Evolutionary conservation across 208 protist genomes (phyloP).

Genomic region (Trypanosoma boissoni): DNA sequence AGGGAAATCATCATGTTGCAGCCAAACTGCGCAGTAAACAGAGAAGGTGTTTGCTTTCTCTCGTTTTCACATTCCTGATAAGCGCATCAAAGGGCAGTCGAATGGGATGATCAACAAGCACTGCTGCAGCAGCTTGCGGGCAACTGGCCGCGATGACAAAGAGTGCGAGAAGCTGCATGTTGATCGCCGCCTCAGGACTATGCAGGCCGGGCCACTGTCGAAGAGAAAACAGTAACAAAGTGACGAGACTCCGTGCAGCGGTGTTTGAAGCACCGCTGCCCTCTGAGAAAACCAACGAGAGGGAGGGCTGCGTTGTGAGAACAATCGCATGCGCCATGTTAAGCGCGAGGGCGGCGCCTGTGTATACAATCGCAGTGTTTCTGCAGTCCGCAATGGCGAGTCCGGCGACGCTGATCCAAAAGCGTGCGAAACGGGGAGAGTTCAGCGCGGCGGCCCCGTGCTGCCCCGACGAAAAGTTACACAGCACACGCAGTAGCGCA

Average conservation of each 20-base stretch:
- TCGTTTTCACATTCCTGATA: slow-evolving; percentile 37
- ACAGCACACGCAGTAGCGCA: slow-evolving; percentile 62
- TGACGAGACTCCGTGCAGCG: slow-evolving; percentile 36
- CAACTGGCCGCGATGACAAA: slow-evolving; percentile 53
- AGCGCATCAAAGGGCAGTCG: slow-evolving; percentile 36
- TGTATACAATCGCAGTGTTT: slow-evolving; percentile 56
- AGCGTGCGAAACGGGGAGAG: slow-evolving; percentile 29
- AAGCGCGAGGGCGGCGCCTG: slow-evolving; percentile 61
- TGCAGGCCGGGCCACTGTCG: slow-evolving; percentile 22
- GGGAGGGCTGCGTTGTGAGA: slow-evolving; percentile 18
- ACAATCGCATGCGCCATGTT: slow-evolving; percentile 60
- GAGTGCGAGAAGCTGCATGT: slow-evolving; percentile 71
- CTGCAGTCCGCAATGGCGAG: slow-evolving; percentile 52
- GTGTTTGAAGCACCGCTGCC: slow-evolving; percentile 20
- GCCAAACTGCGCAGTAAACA: slow-evolving; percentile 57
- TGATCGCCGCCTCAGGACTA: slow-evolving; percentile 59
- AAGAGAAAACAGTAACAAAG: slow-evolving; percentile 65
- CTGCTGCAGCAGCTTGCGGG: slow-evolving; percentile 27
- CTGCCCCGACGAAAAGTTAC: slow-evolving; percentile 52
- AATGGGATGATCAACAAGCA: slow-evolving; percentile 35
- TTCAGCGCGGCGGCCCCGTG: slow-evolving; percentile 58
- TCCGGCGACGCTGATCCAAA: slow-evolving; percentile 65
- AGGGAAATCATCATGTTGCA: too few relatives aligned
- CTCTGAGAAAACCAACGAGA: slow-evolving; percentile 30
- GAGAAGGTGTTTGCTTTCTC: slow-evolving; percentile 62